phyloP scores from a whole-genome alignment of 1,284 basidiomycete genomes.

The Ganoderma sp. region DNA sequence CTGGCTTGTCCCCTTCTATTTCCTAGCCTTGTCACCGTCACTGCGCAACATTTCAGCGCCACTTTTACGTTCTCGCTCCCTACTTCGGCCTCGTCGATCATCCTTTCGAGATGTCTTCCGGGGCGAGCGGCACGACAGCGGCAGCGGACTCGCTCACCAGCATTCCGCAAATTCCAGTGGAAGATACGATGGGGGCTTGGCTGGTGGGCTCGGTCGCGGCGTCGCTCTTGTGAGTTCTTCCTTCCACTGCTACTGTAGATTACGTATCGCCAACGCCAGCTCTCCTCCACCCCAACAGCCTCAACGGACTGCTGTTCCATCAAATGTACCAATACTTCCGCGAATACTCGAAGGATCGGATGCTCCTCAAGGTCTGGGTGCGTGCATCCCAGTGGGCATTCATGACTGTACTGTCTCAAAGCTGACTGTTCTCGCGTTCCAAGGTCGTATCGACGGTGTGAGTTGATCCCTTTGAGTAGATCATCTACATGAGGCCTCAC shows the following conservation, averaged over 20 bases:
- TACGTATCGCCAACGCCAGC: no score
- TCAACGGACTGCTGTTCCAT: constrained; percentile 18
- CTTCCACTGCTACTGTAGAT: not conserved
- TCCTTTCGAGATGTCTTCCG: not conserved
- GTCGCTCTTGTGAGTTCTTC: not conserved
- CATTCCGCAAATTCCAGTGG: not conserved
- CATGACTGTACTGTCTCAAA: no score
- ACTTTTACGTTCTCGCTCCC: not conserved
- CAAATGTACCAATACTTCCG: constrained; percentile 16
- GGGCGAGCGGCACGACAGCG: not conserved
- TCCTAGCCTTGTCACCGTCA: not conserved
- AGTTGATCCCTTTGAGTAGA: not conserved
- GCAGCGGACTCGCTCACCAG: not conserved
- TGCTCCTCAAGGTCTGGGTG: constrained; percentile 16
- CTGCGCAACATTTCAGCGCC: no score
- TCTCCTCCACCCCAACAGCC: not conserved
- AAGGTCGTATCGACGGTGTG: constrained; percentile 11
- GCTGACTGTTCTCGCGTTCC: not conserved
- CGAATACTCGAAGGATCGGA: constrained; percentile 5
- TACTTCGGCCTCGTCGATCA: not conserved
- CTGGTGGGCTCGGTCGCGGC: not conserved
- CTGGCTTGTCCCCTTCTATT: not conserved
- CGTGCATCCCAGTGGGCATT: not conserved
- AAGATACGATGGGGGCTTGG: not conserved
- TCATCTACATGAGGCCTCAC: not conserved